phyloP scores from a whole-genome alignment of 23 red algal species.

The Cyanidioschyzon merolae region DNA sequence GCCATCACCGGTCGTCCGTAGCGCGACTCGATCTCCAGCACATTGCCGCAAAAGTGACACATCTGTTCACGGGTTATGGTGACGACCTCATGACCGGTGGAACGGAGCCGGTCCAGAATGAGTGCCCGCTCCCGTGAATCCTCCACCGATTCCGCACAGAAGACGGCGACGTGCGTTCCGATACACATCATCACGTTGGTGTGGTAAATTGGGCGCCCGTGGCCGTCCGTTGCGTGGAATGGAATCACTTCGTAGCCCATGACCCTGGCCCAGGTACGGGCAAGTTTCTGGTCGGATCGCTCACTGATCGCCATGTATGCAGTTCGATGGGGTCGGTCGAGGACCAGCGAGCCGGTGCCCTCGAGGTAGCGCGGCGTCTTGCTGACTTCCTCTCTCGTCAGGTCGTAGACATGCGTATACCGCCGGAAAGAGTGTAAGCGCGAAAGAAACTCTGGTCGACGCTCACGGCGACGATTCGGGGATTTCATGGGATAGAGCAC shows the following conservation, averaged over 20 bases:
- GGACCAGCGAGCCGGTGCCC: conserved; percentile 75
- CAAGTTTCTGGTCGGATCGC: conserved; percentile 54
- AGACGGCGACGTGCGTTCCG: conserved; percentile 65
- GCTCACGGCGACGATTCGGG: conserved; percentile 58
- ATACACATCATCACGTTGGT: conserved; percentile 98
- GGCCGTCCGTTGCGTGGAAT: conserved; percentile 42
- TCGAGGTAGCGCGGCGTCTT: conserved; percentile 60
- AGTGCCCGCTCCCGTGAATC: conserved; percentile 40
- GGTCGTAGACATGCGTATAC: conserved; percentile 66
- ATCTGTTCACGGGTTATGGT: conserved; percentile 56
- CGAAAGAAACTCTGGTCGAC: conserved; percentile 57
- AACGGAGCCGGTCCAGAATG: conserved; percentile 33
- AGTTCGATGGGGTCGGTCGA: conserved; percentile 62
- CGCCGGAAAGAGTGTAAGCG: conserved; percentile 53
- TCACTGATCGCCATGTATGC: conserved; percentile 63
- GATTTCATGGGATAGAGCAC: conserved; percentile 91
- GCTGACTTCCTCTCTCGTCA: conserved; percentile 54
- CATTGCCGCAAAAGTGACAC: conserved; percentile 78
- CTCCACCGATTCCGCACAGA: conserved; percentile 53
- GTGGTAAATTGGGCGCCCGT: conserved; percentile 77
- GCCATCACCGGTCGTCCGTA: conserved; percentile 66
- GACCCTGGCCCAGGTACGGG: conserved; percentile 60
- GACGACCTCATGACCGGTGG: conserved; percentile 56
- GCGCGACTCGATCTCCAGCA: conserved; percentile 76
- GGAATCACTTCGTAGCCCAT: conserved; percentile 71